phyloP scores from a whole-genome alignment of 2,329 filamentous ascomycete species.

The Fusarium equiseti region DNA sequence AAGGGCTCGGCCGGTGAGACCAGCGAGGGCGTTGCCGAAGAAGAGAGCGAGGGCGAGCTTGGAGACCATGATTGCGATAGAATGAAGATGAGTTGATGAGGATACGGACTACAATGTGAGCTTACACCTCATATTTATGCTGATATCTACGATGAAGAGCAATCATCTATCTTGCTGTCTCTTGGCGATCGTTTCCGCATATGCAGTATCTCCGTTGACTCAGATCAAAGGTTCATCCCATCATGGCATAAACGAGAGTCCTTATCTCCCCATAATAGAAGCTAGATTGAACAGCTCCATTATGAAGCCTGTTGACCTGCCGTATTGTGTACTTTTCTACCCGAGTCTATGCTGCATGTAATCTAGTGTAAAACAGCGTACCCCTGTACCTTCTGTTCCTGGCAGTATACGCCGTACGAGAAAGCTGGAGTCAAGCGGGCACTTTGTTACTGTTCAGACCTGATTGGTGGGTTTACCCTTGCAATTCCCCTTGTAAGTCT shows the following conservation, averaged over 20 bases:
- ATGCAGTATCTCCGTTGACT: constrained; percentile 12
- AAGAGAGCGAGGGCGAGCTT: constrained; percentile 23
- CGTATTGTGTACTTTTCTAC: constrained; percentile 10
- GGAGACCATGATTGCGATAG: constrained; percentile 26
- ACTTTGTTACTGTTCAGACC: background rate
- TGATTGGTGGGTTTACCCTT: background rate
- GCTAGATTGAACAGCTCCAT: background rate
- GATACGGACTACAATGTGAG: background rate
- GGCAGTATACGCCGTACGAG: constrained; percentile 22
- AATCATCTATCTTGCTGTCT: background rate
- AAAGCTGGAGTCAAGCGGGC: background rate
- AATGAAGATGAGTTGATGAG: background rate
- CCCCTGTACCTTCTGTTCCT: constrained; percentile 19
- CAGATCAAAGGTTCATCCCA: constrained; percentile 18
- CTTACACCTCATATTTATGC: constrained; percentile 3
- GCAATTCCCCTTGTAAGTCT: background rate
- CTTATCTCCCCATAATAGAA: background rate
- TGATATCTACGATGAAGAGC: background rate
- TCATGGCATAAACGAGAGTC: background rate
- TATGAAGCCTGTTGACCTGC: constrained; percentile 3
- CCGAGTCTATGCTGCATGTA: background rate
- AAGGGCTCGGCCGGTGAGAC: constrained; percentile 1
- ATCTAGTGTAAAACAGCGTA: constrained; percentile 2
- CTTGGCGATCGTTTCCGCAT: constrained; percentile 17
- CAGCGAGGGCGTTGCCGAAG: constrained; percentile 24